These are phyloP conservation scores for Lumnitzera racemosa DNA, from an alignment of 345 rosid species.

Conservation along the genomic window DNA sequence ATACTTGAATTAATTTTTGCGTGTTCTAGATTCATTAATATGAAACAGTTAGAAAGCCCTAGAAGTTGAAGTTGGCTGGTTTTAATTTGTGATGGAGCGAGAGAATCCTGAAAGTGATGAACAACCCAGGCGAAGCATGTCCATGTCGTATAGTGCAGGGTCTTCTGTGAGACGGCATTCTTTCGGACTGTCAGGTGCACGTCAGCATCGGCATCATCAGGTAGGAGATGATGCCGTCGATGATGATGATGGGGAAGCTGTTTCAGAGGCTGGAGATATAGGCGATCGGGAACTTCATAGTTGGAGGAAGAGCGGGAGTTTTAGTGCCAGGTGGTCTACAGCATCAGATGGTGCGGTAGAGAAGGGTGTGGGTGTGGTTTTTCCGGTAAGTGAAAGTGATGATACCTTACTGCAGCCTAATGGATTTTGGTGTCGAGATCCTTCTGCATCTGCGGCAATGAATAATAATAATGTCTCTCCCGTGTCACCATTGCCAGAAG, in stretches of 20 bases:
- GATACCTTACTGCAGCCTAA: constrained; percentile 15
- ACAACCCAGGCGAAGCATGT: too few relatives aligned
- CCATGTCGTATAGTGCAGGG: too few relatives aligned
- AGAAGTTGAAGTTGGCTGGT: too few relatives aligned
- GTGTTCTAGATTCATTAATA: too few relatives aligned
- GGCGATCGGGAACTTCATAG: constrained; percentile 62
- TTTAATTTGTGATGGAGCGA: too few relatives aligned
- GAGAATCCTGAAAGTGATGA: too few relatives aligned
- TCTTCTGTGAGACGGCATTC: too few relatives aligned
- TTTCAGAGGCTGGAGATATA: constrained; percentile 86
- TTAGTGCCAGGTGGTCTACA: constrained; percentile 31
- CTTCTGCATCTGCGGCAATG: constrained; percentile 1
- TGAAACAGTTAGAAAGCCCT: too few relatives aligned
- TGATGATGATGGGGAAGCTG: constrained; percentile 4
- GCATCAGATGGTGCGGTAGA: constrained; percentile 27
- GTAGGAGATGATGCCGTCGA: too few relatives aligned
- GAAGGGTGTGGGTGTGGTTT: constrained; percentile 16
- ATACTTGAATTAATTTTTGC: too few relatives aligned
- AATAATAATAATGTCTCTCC: constrained; percentile 22
- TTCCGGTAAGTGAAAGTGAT: constrained; percentile 25
- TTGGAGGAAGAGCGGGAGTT: constrained; percentile 25
- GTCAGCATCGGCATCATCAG: too few relatives aligned
- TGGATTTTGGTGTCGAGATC: constrained; percentile 19
- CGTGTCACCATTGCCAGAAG: constrained; percentile 28
- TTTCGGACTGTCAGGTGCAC: too few relatives aligned